These are phyloP conservation scores for Trichopus zeylanicus DNA, from an alignment of 116 monocot species.

Conservation along the genomic window DNA sequence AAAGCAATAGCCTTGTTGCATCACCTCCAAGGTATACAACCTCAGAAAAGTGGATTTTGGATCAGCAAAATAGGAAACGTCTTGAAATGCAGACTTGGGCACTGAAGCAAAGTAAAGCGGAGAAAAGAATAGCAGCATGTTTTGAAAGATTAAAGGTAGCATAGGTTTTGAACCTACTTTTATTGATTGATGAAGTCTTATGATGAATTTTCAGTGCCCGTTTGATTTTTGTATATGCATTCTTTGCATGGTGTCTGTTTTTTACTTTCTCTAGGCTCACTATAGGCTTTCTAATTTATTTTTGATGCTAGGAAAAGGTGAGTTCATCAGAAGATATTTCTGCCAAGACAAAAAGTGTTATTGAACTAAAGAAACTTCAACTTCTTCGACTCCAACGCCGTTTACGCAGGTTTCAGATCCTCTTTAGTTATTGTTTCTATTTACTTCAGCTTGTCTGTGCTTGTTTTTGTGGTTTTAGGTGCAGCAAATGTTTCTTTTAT, in stretches of 20 bases:
- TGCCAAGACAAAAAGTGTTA: constrained; percentile 94
- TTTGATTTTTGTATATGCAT: neutral
- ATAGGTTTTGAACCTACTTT: neutral
- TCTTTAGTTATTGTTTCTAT: neutral
- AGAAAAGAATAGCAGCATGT: constrained; percentile 51
- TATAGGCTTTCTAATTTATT: neutral
- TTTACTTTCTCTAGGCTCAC: neutral
- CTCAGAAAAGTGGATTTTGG: constrained; percentile 81
- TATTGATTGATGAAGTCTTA: neutral
- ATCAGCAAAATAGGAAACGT: constrained; percentile 55
- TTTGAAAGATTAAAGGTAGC: constrained; percentile 82
- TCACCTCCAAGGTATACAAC: constrained; percentile 77
- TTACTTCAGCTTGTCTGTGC: too few relatives aligned
- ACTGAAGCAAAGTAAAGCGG: constrained; percentile 64
- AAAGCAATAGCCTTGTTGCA: constrained; percentile 18
- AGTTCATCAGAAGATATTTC: constrained; percentile 96
- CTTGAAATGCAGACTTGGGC: constrained; percentile 54
- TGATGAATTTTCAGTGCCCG: neutral
- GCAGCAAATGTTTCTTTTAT: neutral
- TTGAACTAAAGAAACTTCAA: constrained; percentile 97
- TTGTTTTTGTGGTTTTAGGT: neutral
- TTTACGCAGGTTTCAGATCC: constrained; percentile 57
- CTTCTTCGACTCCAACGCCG: constrained; percentile 82
- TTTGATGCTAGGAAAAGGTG: constrained; percentile 63
- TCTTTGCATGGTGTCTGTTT: neutral